A percentile compares a stretch with the other conserved stretches of the same genome.
Evolutionary conservation across 2,329 filamentous ascomycete genomes (phyloP).

Genomic region (Blastomyces parvus): DNA sequence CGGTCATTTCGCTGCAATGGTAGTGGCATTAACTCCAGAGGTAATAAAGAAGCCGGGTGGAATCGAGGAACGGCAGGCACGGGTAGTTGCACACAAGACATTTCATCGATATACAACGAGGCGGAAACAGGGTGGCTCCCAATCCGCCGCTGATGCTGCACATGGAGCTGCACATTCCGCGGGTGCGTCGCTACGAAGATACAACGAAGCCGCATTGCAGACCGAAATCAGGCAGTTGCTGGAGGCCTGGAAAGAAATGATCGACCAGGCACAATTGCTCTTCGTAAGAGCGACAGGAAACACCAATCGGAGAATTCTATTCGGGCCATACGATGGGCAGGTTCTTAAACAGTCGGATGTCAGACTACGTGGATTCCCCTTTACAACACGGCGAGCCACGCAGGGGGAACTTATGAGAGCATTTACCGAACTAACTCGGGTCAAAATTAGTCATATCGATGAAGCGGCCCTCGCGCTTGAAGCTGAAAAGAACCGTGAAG

Average conservation of each 20-base stretch:
- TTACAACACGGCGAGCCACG: slow-evolving; percentile 82
- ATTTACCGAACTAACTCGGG: slow-evolving; percentile 84
- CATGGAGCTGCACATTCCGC: slow-evolving; percentile 92
- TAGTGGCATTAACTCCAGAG: slow-evolving; percentile 78
- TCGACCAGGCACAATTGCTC: slow-evolving; percentile 73
- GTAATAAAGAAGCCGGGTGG: slow-evolving; percentile 59
- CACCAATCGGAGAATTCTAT: slow-evolving; percentile 77
- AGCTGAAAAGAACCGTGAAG: slow-evolving; percentile 39
- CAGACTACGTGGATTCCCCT: slow-evolving; percentile 78
- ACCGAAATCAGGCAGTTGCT: slow-evolving; percentile 80
- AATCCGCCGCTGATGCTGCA: slow-evolving; percentile 88
- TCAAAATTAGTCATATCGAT: slow-evolving; percentile 73
- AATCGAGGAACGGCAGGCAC: slow-evolving; percentile 71
- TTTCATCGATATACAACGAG: slow-evolving; percentile 96
- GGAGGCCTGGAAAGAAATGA: slow-evolving; percentile 71
- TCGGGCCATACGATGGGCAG: slow-evolving; percentile 84
- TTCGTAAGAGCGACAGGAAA: slow-evolving; percentile 84
- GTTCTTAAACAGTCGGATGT: slow-evolving; percentile 69
- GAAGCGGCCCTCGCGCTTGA: slow-evolving; percentile 51
- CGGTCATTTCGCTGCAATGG: slow-evolving; percentile 94
- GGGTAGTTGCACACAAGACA: slow-evolving; percentile 88
- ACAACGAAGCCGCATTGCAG: slow-evolving; percentile 84
- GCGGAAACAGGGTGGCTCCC: slow-evolving; percentile 89
- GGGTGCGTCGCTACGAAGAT: slow-evolving; percentile 76
- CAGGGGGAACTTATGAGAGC: slow-evolving; percentile 90